phyloP scores from a whole-genome alignment of 805 yeast genomes.

The Candida namnaoensis region DNA sequence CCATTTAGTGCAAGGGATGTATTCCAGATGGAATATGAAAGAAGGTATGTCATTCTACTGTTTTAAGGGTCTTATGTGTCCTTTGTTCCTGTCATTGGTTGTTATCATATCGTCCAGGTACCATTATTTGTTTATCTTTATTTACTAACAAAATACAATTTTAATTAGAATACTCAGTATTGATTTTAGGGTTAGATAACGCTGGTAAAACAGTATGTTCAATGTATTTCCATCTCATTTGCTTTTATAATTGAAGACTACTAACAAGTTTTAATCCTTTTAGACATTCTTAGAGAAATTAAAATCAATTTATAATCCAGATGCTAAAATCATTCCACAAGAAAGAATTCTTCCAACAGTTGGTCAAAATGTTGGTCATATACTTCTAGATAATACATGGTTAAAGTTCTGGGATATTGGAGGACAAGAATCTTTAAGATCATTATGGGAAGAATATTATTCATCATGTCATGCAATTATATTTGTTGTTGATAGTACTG shows the following conservation, averaged over 20 bases:
- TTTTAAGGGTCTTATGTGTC: not conserved
- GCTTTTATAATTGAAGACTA: not conserved
- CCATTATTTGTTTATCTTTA: too few relatives aligned
- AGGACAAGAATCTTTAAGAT: slow-evolving; percentile 80
- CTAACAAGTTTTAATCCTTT: not conserved
- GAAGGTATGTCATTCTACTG: slow-evolving; percentile 29
- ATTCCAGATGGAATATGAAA: slow-evolving; percentile 45
- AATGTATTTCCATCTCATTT: slow-evolving; percentile 5
- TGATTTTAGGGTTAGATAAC: slow-evolving; percentile 86
- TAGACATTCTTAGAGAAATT: slow-evolving; percentile 58
- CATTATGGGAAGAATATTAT: slow-evolving; percentile 85
- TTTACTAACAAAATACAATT: not conserved
- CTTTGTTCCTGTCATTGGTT: not conserved
- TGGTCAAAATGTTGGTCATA: slow-evolving; percentile 70
- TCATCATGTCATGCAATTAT: slow-evolving; percentile 83
- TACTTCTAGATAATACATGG: slow-evolving; percentile 26
- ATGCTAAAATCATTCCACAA: slow-evolving; percentile 36
- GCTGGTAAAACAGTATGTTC: slow-evolving; percentile 77
- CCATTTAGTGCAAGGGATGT: slow-evolving; percentile 56
- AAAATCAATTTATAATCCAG: slow-evolving; percentile 42
- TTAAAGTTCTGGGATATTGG: slow-evolving; percentile 96
- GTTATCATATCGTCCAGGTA: too few relatives aligned
- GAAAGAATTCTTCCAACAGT: slow-evolving; percentile 83
- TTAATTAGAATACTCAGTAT: slow-evolving; percentile 51
- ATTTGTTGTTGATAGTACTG: slow-evolving; percentile 89